phyloP scores from a whole-genome alignment of 140 eudicot species.

The Bidens hawaiensis region DNA sequence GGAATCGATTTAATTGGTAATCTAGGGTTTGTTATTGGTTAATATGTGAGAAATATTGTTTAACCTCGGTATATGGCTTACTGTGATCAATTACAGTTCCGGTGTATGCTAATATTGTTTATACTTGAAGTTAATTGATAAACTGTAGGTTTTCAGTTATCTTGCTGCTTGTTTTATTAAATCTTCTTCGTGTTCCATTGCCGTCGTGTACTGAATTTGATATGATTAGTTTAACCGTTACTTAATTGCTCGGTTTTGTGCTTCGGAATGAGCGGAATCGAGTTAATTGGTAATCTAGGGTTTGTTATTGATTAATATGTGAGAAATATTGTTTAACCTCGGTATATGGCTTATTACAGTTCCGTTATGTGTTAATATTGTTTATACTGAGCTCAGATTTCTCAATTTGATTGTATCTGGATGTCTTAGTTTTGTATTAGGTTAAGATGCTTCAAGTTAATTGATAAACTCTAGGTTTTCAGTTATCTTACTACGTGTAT shows the following conservation, averaged over 20 bases:
- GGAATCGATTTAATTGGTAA: too few relatives aligned
- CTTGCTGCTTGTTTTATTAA: neutral
- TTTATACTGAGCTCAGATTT: too few relatives aligned
- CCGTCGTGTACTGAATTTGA: neutral
- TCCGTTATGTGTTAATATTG: too few relatives aligned
- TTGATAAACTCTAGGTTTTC: too few relatives aligned
- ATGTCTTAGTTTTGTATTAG: neutral
- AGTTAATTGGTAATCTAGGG: slow-evolving; percentile 18
- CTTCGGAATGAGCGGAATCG: neutral
- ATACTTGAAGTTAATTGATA: neutral
- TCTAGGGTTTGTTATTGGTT: too few relatives aligned
- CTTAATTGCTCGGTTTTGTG: slow-evolving; percentile 5
- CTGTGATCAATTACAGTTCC: too few relatives aligned
- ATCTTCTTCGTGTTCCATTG: slow-evolving; percentile 3
- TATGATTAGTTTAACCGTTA: neutral
- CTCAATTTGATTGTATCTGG: too few relatives aligned
- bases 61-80: too few relatives aligned
- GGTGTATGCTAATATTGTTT: too few relatives aligned
- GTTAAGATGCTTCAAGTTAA: neutral
- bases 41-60: too few relatives aligned
- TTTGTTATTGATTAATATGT: slow-evolving; percentile 7
- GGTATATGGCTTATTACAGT: slow-evolving; percentile 5
- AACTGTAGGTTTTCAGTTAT: neutral
- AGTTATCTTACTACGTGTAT: too few relatives aligned
- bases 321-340: neutral